phyloP scores from a whole-genome alignment of 768 basidiomycete genomes.

The Galerina sulciceps region DNA sequence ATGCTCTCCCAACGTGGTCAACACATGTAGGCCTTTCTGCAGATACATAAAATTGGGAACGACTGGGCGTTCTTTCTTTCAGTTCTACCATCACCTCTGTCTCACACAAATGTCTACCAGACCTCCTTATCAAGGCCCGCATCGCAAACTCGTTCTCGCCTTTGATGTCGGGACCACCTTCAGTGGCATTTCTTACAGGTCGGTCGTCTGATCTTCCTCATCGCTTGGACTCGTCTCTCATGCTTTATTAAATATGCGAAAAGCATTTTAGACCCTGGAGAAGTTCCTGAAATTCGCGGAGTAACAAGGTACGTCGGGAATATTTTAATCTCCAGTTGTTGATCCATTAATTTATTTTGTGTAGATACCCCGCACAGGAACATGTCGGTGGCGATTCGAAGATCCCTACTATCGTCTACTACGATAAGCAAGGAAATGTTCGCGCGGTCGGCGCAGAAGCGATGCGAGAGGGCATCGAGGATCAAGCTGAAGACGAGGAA shows the following conservation, averaged over 20 bases:
- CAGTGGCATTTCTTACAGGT: slow-evolving; percentile 26
- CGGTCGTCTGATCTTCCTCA: neutral
- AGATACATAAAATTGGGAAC: slow-evolving; percentile 1
- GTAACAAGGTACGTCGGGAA: slow-evolving; percentile 25
- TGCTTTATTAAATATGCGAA: neutral
- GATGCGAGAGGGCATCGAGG: slow-evolving; percentile 37
- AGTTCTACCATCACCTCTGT: neutral
- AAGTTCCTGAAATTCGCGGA: slow-evolving; percentile 28
- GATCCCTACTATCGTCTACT: slow-evolving; percentile 52
- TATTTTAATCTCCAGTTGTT: neutral
- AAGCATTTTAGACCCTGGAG: slow-evolving; percentile 30
- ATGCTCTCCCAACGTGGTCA: slow-evolving; percentile 18
- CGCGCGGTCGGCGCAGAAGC: slow-evolving; percentile 52
- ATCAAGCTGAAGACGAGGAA: slow-evolving; percentile 43
- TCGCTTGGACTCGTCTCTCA: neutral
- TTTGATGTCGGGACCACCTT: slow-evolving; percentile 25
- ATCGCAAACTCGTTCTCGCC: slow-evolving; percentile 24
- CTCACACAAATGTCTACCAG: slow-evolving; percentile 8
- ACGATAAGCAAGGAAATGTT: slow-evolving; percentile 42
- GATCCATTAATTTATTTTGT: slow-evolving; percentile 3
- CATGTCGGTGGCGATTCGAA: slow-evolving; percentile 49
- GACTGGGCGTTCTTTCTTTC: neutral
- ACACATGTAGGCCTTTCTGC: slow-evolving; percentile 9
- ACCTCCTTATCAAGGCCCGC: slow-evolving; percentile 18
- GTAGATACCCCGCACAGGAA: slow-evolving; percentile 53